phyloP scores from a whole-genome alignment of 1,139 yeast species.

The Lodderomyces beijingensis region DNA sequence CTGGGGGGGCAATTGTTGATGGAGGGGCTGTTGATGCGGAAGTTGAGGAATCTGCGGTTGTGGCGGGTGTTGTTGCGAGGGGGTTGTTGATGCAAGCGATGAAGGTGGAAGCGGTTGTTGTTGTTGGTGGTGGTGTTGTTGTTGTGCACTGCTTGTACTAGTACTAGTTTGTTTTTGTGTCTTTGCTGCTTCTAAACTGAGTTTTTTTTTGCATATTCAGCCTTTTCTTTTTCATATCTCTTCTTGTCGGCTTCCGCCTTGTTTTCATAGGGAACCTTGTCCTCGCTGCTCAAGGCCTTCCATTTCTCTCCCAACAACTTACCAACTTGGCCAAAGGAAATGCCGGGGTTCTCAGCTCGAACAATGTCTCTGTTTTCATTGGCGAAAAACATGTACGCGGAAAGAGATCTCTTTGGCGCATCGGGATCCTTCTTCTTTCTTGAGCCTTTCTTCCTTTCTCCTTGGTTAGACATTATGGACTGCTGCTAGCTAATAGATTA shows the following conservation, averaged over 20 bases:
- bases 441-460: slow-evolving; percentile 44
- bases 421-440: slow-evolving; percentile 81
- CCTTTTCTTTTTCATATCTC: slow-evolving; percentile 95
- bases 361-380: slow-evolving; percentile 95
- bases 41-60: slow-evolving; percentile 3
- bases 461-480: slow-evolving; percentile 20
- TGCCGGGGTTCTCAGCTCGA: slow-evolving; percentile 92
- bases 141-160: slow-evolving; percentile 2
- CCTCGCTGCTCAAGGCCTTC: slow-evolving; percentile 82
- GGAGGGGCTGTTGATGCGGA: slow-evolving; percentile 1
- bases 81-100: slow-evolving; percentile 3
- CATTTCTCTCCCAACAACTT: slow-evolving; percentile 91
- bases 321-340: slow-evolving; percentile 89
- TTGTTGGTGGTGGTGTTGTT: slow-evolving; percentile 3
- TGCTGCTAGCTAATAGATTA: no score
- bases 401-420: slow-evolving; percentile 97
- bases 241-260: slow-evolving; percentile 95
- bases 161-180: slow-evolving; percentile 6
- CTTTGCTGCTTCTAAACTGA: slow-evolving; percentile 9
- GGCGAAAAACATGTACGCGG: slow-evolving; percentile 99
- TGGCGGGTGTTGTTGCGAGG: slow-evolving; percentile 2
- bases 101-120: slow-evolving; percentile 3
- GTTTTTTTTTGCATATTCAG: slow-evolving; percentile 66
- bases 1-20: slow-evolving; percentile 4
- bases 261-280: slow-evolving; percentile 82